Evolutionary conservation across 2,329 filamentous ascomycete genomes (phyloP).

Genomic region (Epichloe coenophiala): DNA sequence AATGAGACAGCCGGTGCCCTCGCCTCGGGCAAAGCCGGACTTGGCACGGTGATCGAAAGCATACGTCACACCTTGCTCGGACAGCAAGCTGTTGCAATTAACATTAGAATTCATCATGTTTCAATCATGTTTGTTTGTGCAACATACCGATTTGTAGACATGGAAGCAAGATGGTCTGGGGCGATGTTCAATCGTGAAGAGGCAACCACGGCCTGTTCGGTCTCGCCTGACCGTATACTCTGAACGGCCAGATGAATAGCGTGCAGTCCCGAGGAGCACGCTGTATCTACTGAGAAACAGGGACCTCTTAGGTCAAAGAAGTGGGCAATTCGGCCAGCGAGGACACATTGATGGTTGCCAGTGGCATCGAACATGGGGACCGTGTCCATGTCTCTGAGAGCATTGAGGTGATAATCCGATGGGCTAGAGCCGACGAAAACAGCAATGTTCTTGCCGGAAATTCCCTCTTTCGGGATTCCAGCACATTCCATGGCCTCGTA

Average conservation of each 20-base stretch:
- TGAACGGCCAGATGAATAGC: constrained; percentile 37
- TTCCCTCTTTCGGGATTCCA: constrained; percentile 31
- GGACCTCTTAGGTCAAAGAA: constrained; percentile 41
- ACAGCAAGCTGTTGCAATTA: neutral
- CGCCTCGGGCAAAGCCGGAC: constrained; percentile 45
- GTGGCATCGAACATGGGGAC: constrained; percentile 39
- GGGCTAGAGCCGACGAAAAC: constrained; percentile 36
- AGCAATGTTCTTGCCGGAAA: constrained; percentile 34
- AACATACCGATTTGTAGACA: constrained; percentile 10
- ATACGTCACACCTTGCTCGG: constrained; percentile 20
- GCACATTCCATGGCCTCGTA: constrained; percentile 42
- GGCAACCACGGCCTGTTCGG: constrained; percentile 31
- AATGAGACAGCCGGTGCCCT: constrained; percentile 41
- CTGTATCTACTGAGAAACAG: constrained; percentile 37
- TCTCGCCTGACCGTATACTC: constrained; percentile 32
- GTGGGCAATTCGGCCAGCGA: constrained; percentile 41
- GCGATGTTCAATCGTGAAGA: constrained; percentile 33
- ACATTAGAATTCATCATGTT: neutral
- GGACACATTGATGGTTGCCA: constrained; percentile 35
- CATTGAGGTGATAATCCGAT: constrained; percentile 33
- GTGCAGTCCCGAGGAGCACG: constrained; percentile 37
- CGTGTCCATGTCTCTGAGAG: constrained; percentile 29
- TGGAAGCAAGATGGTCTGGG: constrained; percentile 23
- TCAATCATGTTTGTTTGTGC: neutral
- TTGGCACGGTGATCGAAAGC: constrained; percentile 21